Percentiles rank a stretch among this genome's conserved stretches.
These are phyloP conservation scores for Carpinus fangiana DNA, from an alignment of 306 rosid genomes.

Conservation along the genomic window DNA sequence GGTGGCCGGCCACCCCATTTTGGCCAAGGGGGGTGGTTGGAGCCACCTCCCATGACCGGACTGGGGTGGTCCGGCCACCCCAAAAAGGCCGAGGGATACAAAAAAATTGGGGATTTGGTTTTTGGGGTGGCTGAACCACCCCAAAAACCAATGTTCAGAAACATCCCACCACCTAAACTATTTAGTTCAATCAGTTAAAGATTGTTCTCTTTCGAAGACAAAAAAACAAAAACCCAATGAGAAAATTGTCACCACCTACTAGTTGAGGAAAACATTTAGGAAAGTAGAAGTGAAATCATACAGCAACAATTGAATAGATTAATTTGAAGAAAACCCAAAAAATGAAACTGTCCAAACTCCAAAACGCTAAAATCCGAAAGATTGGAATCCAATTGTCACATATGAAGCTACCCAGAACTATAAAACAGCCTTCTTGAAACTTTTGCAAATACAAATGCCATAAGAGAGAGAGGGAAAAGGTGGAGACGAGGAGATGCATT, in stretches of 20 bases:
- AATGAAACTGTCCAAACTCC: slow-evolving; percentile 18
- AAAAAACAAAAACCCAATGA: slow-evolving; percentile 6
- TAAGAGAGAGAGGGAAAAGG: no score
- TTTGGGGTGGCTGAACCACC: no score
- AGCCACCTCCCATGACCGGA: no score
- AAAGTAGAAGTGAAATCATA: background rate
- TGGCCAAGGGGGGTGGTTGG: no score
- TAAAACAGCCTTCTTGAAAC: no score
- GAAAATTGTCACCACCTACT: background rate
- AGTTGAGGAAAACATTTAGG: background rate
- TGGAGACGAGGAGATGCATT: background rate
- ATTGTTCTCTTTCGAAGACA: background rate
- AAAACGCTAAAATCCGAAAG: slow-evolving; percentile 9
- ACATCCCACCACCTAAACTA: no score
- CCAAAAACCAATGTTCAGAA: no score
- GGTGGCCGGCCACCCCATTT: no score
- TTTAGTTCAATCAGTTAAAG: slow-evolving; percentile 31
- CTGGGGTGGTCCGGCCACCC: no score
- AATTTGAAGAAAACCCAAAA: slow-evolving; percentile 10
- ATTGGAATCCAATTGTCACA: slow-evolving; percentile 7
- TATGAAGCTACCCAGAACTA: background rate
- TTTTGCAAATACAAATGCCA: background rate
- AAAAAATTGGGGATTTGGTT: no score
- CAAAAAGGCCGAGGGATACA: no score
- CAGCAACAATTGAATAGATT: slow-evolving; percentile 33